Conservation (phyloP, 1,139 yeast genomes). For the Trichomonascaceae sp. region DNA sequence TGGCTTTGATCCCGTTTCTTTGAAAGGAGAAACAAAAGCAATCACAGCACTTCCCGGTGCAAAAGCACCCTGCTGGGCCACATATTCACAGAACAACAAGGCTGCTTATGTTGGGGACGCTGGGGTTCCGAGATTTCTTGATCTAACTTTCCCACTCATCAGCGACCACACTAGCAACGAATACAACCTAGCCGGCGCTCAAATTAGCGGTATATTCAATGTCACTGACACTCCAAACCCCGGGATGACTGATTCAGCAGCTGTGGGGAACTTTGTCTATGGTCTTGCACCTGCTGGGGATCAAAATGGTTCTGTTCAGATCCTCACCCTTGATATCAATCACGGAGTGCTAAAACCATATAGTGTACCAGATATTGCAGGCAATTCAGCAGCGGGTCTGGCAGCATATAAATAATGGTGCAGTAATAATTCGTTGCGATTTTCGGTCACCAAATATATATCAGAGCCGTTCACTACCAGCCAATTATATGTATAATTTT, state of each 20-base stretch:
- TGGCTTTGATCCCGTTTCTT: constrained; percentile 6
- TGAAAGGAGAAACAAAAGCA: constrained; percentile 1
- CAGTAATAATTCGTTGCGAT: no score
- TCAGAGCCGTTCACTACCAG: no score
- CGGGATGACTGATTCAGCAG: constrained; percentile 3
- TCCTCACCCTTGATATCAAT: constrained; percentile 4
- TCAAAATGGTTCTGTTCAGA: constrained; percentile 6
- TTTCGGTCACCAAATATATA: no score
- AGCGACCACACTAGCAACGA: neutral
- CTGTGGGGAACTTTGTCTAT: constrained; percentile 7
- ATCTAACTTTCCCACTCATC: constrained; percentile 3
- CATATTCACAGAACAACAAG: neutral
- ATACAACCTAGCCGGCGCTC: constrained; percentile 2
- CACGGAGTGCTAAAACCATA: constrained; percentile 1
- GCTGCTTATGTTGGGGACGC: constrained; percentile 10
- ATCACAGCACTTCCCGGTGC: constrained; percentile 4
- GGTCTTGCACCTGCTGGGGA: constrained; percentile 1
- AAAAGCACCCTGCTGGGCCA: constrained; percentile 12
- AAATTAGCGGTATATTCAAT: constrained; percentile 1
- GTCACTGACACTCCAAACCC: constrained; percentile 4
- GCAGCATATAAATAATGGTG: neutral
- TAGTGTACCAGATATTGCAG: neutral
- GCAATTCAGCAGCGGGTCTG: neutral
- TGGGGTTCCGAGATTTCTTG: constrained; percentile 3
- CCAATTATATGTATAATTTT: no score